phyloP scores from a whole-genome alignment of 1,284 basidiomycete genomes.

The Flammula alnicola region DNA sequence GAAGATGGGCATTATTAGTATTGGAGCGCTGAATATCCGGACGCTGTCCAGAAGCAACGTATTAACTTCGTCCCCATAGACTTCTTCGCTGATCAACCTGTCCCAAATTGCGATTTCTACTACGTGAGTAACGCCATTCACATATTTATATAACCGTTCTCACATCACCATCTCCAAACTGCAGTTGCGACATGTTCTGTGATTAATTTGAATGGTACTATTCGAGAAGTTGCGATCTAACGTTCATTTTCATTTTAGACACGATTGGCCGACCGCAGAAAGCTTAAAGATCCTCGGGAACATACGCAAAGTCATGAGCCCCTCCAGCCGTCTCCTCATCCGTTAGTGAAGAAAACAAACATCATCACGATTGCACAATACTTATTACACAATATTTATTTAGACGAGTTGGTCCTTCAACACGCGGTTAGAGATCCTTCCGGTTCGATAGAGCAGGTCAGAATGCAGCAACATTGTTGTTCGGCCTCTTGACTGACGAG shows the following conservation, averaged over 20 bases:
- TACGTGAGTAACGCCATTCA: neutral
- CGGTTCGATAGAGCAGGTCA: neutral
- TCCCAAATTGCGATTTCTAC: conserved; percentile 1
- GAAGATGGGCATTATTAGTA: conserved; percentile 29
- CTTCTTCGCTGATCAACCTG: conserved; percentile 2
- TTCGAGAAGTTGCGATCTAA: neutral
- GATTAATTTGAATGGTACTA: conserved; percentile 23
- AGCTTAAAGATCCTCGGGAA: conserved; percentile 28
- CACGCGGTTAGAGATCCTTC: conserved; percentile 1
- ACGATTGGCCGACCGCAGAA: conserved; percentile 34
- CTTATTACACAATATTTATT: neutral
- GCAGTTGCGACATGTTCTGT: conserved; percentile 24
- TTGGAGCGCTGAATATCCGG: conserved; percentile 37
- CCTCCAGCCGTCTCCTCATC: conserved; percentile 30
- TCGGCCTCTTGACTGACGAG: neutral
- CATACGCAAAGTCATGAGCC: conserved; percentile 30
- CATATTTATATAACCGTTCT: too few relatives aligned
- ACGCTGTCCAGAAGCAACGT: conserved; percentile 24
- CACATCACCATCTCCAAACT: neutral
- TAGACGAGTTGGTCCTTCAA: conserved; percentile 15
- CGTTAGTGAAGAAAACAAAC: conserved; percentile 22
- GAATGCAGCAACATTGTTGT: neutral
- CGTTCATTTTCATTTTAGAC: conserved; percentile 15
- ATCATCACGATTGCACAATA: neutral
- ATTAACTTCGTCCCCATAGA: neutral